Evolutionary conservation across 2,329 filamentous ascomycete genomes (phyloP).

Genomic region (Colletotrichum orbiculare): DNA sequence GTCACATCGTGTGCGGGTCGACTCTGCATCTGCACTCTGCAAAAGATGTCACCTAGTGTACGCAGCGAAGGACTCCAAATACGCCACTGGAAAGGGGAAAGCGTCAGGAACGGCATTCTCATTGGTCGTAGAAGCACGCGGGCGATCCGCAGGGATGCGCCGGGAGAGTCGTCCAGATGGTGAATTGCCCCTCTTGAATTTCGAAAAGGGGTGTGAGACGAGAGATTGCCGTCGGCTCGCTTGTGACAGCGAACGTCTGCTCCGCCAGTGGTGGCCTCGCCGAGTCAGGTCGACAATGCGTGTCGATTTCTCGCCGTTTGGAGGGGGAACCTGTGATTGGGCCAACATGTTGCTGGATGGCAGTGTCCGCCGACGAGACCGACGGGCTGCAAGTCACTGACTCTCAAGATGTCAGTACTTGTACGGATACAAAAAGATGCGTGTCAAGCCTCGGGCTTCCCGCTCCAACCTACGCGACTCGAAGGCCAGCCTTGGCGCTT

Average conservation of each 20-base stretch:
- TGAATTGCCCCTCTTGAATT: conserved; percentile 37
- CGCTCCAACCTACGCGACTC: too few species aligned
- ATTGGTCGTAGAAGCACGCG: conserved; percentile 53
- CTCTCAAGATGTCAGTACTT: too few species aligned
- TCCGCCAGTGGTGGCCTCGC: not conserved
- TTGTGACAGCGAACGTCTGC: conserved; percentile 26
- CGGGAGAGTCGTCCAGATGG: conserved; percentile 27
- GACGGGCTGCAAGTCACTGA: too few species aligned
- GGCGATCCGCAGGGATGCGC: conserved; percentile 44
- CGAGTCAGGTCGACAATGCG: not conserved
- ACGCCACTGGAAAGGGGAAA: conserved; percentile 42
- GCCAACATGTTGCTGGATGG: too few species aligned
- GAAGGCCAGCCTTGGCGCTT: too few species aligned
- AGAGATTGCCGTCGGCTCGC: conserved; percentile 36
- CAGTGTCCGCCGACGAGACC: too few species aligned
- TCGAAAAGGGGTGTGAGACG: conserved; percentile 26
- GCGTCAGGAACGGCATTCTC: conserved; percentile 51
- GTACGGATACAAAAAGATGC: too few species aligned
- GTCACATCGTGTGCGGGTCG: conserved; percentile 6
- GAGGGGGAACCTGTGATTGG: too few species aligned
- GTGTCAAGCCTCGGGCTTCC: too few species aligned
- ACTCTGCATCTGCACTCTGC: not conserved
- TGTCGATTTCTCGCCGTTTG: too few species aligned
- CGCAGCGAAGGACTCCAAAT: not conserved
- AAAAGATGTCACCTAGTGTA: not conserved